phyloP scores from a whole-genome alignment of 2,329 filamentous ascomycete genomes.

The Fusarium foetens region DNA sequence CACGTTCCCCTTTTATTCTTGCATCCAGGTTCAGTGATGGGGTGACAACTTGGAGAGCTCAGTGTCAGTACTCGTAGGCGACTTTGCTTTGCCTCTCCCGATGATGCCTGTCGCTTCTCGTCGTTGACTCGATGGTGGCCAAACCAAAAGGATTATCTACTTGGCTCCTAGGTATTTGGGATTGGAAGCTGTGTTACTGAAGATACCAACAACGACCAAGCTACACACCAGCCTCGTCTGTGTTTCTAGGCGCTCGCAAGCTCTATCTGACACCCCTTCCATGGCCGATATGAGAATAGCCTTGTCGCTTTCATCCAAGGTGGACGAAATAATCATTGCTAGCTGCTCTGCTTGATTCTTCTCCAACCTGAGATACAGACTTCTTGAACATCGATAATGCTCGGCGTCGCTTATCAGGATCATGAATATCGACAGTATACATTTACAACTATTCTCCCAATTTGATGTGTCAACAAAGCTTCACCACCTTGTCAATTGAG shows the following conservation, averaged over 20 bases:
- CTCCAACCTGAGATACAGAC: not conserved
- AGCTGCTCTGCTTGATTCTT: not conserved
- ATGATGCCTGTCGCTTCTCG: not conserved
- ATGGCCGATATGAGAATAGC: not conserved
- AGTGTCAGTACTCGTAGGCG: fast-evolving
- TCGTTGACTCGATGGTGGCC: not conserved
- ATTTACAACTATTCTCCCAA: not conserved
- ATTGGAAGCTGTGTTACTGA: not conserved
- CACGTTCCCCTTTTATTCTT: not conserved
- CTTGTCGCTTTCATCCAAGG: fast-evolving
- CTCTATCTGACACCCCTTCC: not conserved
- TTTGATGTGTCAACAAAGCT: not conserved
- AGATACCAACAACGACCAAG: not conserved
- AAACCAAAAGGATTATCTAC: fast-evolving
- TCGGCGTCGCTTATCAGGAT: not conserved
- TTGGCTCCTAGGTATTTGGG: not conserved
- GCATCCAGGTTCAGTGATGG: not conserved
- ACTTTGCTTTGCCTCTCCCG: not conserved
- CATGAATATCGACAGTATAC: not conserved
- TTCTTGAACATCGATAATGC: not conserved
- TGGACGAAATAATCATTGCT: not conserved
- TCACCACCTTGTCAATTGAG: not conserved
- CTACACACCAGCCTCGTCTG: not conserved
- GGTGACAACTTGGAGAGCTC: not conserved
- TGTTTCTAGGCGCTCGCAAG: not conserved